Evolutionary conservation across 108 stramenopile genomes (phyloP), one percentile per base, ranked within the genome.

Genomic region (Nitzschia putrida): DNA sequence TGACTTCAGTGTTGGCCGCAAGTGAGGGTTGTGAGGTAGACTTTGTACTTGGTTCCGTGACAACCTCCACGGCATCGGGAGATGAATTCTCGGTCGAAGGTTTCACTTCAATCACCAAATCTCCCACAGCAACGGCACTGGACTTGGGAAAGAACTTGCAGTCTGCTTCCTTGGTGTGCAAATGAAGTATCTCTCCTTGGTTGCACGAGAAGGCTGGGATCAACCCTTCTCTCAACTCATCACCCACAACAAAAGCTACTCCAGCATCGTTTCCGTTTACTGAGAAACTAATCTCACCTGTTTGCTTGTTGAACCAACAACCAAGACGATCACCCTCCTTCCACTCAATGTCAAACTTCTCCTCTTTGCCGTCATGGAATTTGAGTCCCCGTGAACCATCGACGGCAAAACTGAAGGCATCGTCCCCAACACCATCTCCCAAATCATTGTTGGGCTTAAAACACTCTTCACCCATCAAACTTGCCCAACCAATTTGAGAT

Each of bases 401-500:
- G 26, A 83, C 88, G 0, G 79, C 93, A 71, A 66, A 94, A 39
- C 87, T 87, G 14, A 68, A 64, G 13, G 39, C 44, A 71, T 91
- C 90, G 64, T 94, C 93, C 0, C 93, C 93, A 14, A 94, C 93
- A 22, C 90, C 93, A 68, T 94, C 90, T 8, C 93, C 93, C 14
- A 78, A 77, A 47, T 91, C 90, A 68, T 79, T 83, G 58, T 88
- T 87, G 2, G 93, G 90, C 22, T 64, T 24, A 69, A 94, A 91
- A 3, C 43, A 20, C 0, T 20, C 49, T 26, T 59, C 61, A 11
- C 68, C 67, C 26, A 71, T 23, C 59, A 83, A 44, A 69, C 71
- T 39, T 23, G 86, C 83, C 92, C 92, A 93, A 16, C 92, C 92
- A 70, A 93, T 83, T 66, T 94, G 93, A 8, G 84, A 81, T 7